A percentile compares a stretch with the other conserved stretches of the same genome.
These are phyloP conservation scores for Oryza officinalis DNA, from an alignment of 176 grass and related monocot genomes.

Conservation along the genomic window DNA sequence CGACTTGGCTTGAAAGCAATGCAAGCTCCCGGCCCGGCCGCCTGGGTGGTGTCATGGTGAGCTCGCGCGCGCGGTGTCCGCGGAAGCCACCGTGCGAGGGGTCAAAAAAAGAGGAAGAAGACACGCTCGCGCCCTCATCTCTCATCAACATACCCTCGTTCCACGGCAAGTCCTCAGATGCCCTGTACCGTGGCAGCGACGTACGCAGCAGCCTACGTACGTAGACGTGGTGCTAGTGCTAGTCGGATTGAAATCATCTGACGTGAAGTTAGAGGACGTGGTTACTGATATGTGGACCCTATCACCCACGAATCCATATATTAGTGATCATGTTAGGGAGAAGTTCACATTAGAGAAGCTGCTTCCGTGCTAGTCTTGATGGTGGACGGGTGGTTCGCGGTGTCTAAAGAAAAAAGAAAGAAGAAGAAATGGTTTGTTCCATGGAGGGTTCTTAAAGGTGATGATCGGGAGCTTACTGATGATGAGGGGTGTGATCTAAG, in stretches of 20 bases:
- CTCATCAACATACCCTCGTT: constrained; percentile 36
- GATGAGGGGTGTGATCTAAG: constrained; percentile 53
- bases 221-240: neutral
- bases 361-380: neutral
- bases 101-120: neutral
- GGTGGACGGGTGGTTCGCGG: constrained; percentile 5
- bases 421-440: constrained; percentile 6
- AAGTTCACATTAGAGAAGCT: too few species aligned
- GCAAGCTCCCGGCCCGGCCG: neutral
- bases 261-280: too few species aligned
- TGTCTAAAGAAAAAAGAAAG: constrained; percentile 5
- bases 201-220: neutral
- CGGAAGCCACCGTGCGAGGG: neutral
- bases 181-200: neutral
- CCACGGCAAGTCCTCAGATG: constrained; percentile 38
- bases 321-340: too few species aligned
- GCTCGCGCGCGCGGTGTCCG: neutral
- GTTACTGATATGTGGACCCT: too few species aligned
- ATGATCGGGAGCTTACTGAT: constrained; percentile 30
- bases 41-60: neutral
- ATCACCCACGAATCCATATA: too few species aligned
- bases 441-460: constrained; percentile 4
- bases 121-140: neutral
- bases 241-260: too few species aligned
- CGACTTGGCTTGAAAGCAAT: constrained; percentile 77